A percentile compares a stretch with the other conserved stretches of the same genome.
These are phyloP conservation scores for Xylaria sp. DNA, from an alignment of 2,329 filamentous ascomycete genomes.

Conservation along the genomic window DNA sequence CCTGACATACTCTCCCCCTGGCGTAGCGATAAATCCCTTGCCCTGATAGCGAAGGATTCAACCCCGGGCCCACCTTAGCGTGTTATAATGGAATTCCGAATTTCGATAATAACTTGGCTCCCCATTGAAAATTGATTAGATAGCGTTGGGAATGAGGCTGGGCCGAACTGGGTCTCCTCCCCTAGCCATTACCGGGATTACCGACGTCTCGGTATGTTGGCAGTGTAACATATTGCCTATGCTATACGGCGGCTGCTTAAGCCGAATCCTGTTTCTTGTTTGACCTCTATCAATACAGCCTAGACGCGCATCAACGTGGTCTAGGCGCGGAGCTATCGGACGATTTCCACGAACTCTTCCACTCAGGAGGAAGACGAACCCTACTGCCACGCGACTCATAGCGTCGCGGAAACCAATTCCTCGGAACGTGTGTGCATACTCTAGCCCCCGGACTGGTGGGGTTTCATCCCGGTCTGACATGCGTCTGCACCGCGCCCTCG, in stretches of 20 bases:
- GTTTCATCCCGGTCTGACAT: conserved; percentile 22
- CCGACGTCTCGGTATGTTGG: background rate
- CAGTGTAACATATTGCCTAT: background rate
- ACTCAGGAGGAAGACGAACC: background rate
- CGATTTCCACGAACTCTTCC: background rate
- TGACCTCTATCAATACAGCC: background rate
- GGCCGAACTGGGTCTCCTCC: too few relatives aligned
- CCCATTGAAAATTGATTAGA: conserved; percentile 7
- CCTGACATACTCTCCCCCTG: background rate
- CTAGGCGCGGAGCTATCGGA: background rate
- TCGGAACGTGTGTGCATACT: conserved; percentile 11
- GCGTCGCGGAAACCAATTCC: conserved; percentile 4
- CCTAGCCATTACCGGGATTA: background rate
- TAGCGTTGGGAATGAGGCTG: background rate
- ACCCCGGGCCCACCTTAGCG: conserved; percentile 14
- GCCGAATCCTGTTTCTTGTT: background rate
- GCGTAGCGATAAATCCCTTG: background rate
- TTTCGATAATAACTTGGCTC: conserved; percentile 7
- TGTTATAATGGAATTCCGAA: background rate
- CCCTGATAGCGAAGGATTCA: conserved; percentile 11
- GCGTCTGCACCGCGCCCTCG: conserved; percentile 13
- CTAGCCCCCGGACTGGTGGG: background rate
- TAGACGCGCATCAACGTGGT: background rate
- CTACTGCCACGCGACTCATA: background rate
- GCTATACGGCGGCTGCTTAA: conserved; percentile 7